phyloP scores from a whole-genome alignment of 148 eudicot species.

The Heliosperma pusillum region DNA sequence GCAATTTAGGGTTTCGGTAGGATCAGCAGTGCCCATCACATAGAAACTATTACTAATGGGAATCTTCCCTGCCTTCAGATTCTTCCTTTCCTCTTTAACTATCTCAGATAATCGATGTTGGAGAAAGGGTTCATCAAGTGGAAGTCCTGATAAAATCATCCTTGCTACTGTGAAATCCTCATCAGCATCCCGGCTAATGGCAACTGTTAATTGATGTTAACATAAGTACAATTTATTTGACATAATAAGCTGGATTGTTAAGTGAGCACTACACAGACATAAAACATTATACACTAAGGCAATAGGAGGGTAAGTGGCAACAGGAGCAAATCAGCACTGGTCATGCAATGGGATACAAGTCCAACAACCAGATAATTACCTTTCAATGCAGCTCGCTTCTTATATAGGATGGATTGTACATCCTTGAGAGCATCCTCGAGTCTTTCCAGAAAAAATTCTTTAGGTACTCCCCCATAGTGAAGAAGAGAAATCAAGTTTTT shows the following conservation, averaged over 20 bases:
- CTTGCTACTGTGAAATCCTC: slow-evolving; percentile 36
- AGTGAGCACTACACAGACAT: neutral
- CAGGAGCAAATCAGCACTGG: neutral
- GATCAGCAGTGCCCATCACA: slow-evolving; percentile 91
- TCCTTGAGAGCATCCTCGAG: slow-evolving; percentile 45
- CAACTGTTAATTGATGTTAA: slow-evolving; percentile 42
- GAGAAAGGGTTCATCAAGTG: slow-evolving; percentile 72
- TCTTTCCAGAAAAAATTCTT: slow-evolving; percentile 41
- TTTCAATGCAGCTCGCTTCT: slow-evolving; percentile 51
- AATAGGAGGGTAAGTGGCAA: neutral
- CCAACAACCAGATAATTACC: slow-evolving; percentile 33
- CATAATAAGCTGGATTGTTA: neutral
- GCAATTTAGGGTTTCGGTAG: slow-evolving; percentile 50
- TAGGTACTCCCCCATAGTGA: slow-evolving; percentile 77
- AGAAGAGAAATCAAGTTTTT: slow-evolving; percentile 75
- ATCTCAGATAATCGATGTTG: slow-evolving; percentile 40
- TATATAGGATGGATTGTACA: slow-evolving; percentile 31
- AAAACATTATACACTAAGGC: neutral
- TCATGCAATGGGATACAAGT: neutral
- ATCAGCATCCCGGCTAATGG: slow-evolving; percentile 42
- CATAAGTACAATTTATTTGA: neutral
- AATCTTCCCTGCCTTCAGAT: slow-evolving; percentile 58
- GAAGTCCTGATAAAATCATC: slow-evolving; percentile 72
- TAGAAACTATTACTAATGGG: slow-evolving; percentile 61
- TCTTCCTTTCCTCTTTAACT: slow-evolving; percentile 44